Evolutionary conservation across 345 rosid species (phyloP).

Genomic region (Turnera subulata): DNA sequence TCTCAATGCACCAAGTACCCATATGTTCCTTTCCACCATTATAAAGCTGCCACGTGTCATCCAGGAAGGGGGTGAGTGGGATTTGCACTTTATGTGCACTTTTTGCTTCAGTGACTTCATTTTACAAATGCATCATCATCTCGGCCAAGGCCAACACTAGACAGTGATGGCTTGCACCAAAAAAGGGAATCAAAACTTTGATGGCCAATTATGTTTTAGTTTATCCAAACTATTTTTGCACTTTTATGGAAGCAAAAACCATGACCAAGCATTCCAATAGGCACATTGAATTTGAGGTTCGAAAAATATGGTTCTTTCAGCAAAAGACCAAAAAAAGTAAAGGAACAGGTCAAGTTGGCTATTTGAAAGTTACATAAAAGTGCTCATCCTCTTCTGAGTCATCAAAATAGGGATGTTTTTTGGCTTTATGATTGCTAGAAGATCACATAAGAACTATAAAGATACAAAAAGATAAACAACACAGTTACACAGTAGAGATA

Average conservation of each 20-base stretch:
- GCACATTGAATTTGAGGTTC: background rate
- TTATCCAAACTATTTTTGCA: background rate
- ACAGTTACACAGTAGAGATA: too few relatives aligned
- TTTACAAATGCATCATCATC: background rate
- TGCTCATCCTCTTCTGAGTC: too few relatives aligned
- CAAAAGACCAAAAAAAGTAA: background rate
- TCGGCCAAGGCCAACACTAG: background rate
- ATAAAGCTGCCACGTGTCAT: background rate
- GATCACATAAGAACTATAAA: too few relatives aligned
- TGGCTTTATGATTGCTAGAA: too few relatives aligned
- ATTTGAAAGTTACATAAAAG: too few relatives aligned
- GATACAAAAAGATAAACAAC: too few relatives aligned
- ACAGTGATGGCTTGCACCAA: too few relatives aligned
- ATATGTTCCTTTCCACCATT: background rate
- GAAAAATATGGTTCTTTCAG: background rate
- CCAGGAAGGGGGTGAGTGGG: background rate
- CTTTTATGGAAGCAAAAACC: background rate
- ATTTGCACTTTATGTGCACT: background rate
- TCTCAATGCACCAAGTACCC: background rate
- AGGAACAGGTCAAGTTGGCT: background rate
- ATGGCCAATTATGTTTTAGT: background rate
- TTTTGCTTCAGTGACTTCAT: background rate
- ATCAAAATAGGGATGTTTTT: too few relatives aligned
- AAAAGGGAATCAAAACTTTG: background rate
- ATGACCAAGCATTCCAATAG: background rate